Conservation (phyloP, 2,329 filamentous ascomycete species). For the Monilinia fructicola region DNA sequence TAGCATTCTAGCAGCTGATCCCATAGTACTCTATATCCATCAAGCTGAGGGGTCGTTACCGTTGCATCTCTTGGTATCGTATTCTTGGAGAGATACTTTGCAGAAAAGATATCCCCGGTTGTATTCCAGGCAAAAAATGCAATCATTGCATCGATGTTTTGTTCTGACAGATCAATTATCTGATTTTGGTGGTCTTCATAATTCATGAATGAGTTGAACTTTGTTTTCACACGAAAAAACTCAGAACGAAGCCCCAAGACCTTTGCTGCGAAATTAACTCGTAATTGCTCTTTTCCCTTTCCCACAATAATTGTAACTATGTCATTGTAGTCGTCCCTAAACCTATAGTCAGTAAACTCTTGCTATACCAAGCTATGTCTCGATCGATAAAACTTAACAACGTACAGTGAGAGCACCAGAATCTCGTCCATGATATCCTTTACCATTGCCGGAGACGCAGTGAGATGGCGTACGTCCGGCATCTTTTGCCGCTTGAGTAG, state of each 20-base stretch:
- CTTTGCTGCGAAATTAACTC: neutral
- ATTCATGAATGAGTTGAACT: neutral
- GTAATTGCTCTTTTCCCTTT: neutral
- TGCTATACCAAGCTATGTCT: too few relatives aligned
- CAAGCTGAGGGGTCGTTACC: neutral
- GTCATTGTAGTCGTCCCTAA: neutral
- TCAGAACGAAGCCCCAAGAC: neutral
- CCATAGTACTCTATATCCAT: neutral
- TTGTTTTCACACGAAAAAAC: neutral
- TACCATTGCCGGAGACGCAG: neutral
- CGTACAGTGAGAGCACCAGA: neutral
- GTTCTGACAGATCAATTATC: neutral
- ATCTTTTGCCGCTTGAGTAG: neutral
- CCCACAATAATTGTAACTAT: neutral
- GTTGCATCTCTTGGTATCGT: neutral
- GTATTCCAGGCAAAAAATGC: neutral
- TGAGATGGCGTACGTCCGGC: neutral
- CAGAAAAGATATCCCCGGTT: neutral
- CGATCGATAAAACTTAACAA: neutral
- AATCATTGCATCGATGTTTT: neutral
- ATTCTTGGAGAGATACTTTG: neutral
- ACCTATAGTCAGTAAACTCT: neutral
- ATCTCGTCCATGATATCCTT: neutral
- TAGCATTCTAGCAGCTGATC: neutral
- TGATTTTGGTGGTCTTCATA: neutral